Percentiles rank a stretch among this genome's conserved stretches.
Conservation (phyloP, 116 monocot genomes). For the Posidonia oceanica region DNA sequence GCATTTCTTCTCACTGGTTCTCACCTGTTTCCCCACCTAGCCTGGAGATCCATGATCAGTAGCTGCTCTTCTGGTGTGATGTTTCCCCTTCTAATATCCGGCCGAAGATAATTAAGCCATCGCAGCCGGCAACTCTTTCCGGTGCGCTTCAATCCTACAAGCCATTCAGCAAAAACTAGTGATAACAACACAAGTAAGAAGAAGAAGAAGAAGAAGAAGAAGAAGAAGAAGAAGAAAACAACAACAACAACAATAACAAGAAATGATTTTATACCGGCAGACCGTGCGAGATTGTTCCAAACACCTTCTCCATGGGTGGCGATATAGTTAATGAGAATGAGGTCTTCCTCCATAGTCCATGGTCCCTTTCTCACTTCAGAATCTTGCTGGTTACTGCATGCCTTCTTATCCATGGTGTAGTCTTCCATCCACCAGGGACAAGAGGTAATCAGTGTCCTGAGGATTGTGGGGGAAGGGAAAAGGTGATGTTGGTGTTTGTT, state of each 20-base stretch:
- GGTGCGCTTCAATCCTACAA: slow-evolving; percentile 10
- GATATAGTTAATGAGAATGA: slow-evolving; percentile 84
- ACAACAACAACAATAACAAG: too few species aligned
- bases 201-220: neutral
- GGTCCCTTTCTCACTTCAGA: slow-evolving; percentile 88
- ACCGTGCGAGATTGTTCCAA: slow-evolving; percentile 84
- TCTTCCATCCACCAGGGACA: slow-evolving; percentile 28
- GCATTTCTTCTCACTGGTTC: neutral
- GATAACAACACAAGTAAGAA: neutral
- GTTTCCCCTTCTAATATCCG: slow-evolving; percentile 12
- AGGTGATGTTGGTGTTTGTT: slow-evolving; percentile 9
- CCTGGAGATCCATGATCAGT: slow-evolving; percentile 7
- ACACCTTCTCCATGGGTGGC: slow-evolving; percentile 80
- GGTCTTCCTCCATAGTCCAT: slow-evolving; percentile 96
- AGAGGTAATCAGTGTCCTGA: neutral
- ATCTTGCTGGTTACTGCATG: slow-evolving; percentile 4
- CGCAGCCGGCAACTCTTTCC: slow-evolving; percentile 18
- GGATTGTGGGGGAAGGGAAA: slow-evolving; percentile 2
- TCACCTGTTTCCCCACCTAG: slow-evolving; percentile 14
- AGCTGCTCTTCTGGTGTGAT: slow-evolving; percentile 12
- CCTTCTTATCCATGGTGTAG: slow-evolving; percentile 36
- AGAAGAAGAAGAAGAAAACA: neutral
- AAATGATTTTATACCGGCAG: slow-evolving; percentile 43
- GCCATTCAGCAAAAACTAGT: neutral
- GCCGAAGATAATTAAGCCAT: slow-evolving; percentile 17